These are phyloP conservation scores for Dryas octopetala DNA, from an alignment of 306 rosid genomes.

Conservation along the genomic window DNA sequence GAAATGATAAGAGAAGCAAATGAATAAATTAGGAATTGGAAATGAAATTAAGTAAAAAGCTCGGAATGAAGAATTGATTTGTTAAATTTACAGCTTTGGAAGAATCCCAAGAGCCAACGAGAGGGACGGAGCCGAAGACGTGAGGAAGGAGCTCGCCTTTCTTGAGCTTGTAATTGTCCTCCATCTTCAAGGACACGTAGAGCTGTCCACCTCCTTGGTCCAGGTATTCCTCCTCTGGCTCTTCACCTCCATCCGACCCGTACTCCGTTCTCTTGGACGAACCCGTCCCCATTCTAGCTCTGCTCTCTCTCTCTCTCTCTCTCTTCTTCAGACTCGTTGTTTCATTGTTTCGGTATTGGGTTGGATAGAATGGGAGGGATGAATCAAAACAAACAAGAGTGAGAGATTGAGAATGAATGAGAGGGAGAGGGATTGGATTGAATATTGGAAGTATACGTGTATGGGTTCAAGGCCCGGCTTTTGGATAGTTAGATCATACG, in stretches of 20 bases:
- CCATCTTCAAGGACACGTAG: slow-evolving; percentile 91
- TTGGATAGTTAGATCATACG: not conserved
- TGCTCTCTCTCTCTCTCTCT: not conserved
- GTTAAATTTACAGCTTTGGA: slow-evolving; percentile 67
- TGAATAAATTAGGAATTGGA: not conserved
- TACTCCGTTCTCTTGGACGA: slow-evolving; percentile 55
- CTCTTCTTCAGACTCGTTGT: not conserved
- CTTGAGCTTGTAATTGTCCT: slow-evolving; percentile 62
- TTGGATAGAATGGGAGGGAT: too few species aligned
- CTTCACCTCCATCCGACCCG: slow-evolving; percentile 47
- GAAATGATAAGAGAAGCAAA: slow-evolving; percentile 1
- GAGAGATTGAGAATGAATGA: too few species aligned
- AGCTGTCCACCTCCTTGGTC: slow-evolving; percentile 80
- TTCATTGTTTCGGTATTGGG: too few species aligned
- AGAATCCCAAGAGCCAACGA: slow-evolving; percentile 90
- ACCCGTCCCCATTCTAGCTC: slow-evolving; percentile 65
- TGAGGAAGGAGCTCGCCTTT: slow-evolving; percentile 84
- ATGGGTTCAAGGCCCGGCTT: too few species aligned
- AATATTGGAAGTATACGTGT: too few species aligned
- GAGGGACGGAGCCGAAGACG: slow-evolving; percentile 85
- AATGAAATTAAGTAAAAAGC: slow-evolving; percentile 1
- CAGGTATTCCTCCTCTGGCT: slow-evolving; percentile 38
- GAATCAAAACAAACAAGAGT: too few species aligned
- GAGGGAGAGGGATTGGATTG: too few species aligned
- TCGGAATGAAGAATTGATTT: not conserved